Evolutionary conservation across 2,329 filamentous ascomycete species (phyloP).

Genomic region (Exophiala phaeomuriformis): DNA sequence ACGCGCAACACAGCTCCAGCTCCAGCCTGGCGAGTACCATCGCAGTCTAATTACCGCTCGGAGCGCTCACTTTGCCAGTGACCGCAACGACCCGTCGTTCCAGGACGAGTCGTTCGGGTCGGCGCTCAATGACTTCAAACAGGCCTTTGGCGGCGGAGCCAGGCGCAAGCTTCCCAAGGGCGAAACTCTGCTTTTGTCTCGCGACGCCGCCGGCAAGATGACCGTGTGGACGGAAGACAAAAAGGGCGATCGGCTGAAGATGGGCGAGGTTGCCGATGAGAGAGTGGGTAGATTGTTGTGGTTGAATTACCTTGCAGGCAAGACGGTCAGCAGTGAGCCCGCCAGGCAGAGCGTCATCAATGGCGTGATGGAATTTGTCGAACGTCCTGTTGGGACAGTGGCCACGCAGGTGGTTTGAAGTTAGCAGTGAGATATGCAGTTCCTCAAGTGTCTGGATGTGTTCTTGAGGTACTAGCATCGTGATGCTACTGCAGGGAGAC

Average conservation of each 20-base stretch:
- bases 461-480: no score
- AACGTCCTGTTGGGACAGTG: constrained; percentile 78
- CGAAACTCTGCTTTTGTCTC: constrained; percentile 65
- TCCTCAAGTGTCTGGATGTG: no score
- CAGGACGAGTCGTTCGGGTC: constrained; percentile 66
- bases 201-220: constrained; percentile 59
- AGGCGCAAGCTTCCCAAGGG: constrained; percentile 65
- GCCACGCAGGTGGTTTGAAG: constrained; percentile 61
- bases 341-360: constrained; percentile 76
- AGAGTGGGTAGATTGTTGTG: constrained; percentile 73
- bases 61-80: constrained; percentile 51
- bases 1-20: no score
- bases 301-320: constrained; percentile 83
- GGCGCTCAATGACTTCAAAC: constrained; percentile 70
- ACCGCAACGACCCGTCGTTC: constrained; percentile 38
- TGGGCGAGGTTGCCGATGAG: constrained; percentile 72
- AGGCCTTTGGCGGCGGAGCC: constrained; percentile 67
- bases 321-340: constrained; percentile 75
- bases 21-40: no score
- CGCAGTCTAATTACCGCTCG: constrained; percentile 72
- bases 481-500: no score
- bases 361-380: constrained; percentile 80
- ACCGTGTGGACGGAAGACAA: constrained; percentile 57
- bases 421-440: no score
- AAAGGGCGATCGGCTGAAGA: constrained; percentile 42